A percentile compares a stretch with the other conserved stretches of the same genome.
phyloP scores from a whole-genome alignment of 2,329 filamentous ascomycete genomes.

The Fusarium papillatum region DNA sequence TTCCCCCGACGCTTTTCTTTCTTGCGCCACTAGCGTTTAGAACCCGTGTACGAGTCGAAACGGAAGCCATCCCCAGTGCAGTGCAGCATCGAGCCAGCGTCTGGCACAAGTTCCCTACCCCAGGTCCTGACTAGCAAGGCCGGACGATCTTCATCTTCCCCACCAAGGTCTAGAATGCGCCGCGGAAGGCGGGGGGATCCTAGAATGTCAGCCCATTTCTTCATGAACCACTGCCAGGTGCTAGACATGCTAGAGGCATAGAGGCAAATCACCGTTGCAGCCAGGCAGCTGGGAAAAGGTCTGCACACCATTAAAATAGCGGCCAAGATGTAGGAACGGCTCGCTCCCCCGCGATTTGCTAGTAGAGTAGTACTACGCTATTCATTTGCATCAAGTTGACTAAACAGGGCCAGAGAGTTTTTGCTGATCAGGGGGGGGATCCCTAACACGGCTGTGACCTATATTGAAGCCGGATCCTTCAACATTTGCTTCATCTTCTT shows the following conservation, averaged over 20 bases:
- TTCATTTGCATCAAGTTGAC: not conserved
- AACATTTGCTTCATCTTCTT: not conserved
- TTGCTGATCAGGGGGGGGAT: not conserved
- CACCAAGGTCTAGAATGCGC: not conserved
- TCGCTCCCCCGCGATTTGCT: slow-evolving; percentile 3
- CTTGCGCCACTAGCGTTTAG: not conserved
- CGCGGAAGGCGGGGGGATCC: not conserved
- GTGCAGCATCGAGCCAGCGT: not conserved
- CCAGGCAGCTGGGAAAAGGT: not conserved
- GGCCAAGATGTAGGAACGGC: not conserved
- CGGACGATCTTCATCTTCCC: not conserved
- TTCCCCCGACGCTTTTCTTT: not conserved
- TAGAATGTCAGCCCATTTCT: not conserved
- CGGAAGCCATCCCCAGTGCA: not conserved
- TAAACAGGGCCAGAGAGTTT: not conserved
- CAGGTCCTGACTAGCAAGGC: not conserved
- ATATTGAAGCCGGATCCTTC: not conserved
- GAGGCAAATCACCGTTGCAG: not conserved
- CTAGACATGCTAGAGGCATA: not conserved
- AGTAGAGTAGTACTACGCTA: not conserved
- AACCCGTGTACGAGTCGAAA: not conserved
- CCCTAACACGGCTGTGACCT: not conserved
- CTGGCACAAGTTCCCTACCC: not conserved
- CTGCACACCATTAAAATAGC: not conserved
- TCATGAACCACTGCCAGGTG: not conserved